Evolutionary conservation across 805 yeast species (phyloP).

Genomic region (Cyberlindnera suaveolens): DNA sequence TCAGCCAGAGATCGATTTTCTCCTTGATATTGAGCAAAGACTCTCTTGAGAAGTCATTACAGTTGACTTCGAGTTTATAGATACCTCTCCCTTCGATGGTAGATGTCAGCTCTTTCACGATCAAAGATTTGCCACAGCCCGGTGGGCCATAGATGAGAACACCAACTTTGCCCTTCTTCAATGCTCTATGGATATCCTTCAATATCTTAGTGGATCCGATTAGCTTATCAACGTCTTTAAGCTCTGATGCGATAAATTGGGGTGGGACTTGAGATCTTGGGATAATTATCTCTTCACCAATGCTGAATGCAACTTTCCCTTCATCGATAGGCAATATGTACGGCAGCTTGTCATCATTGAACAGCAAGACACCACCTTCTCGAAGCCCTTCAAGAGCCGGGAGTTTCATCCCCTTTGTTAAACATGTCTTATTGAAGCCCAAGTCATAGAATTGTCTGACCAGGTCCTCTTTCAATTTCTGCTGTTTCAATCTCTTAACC

Average conservation of each 20-base stretch:
- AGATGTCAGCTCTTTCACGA: slow-evolving; percentile 37
- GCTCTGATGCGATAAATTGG: neutral
- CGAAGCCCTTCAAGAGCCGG: slow-evolving; percentile 49
- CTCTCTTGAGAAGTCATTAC: slow-evolving; percentile 55
- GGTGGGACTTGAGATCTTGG: slow-evolving; percentile 18
- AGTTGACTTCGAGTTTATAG: slow-evolving; percentile 42
- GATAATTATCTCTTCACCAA: slow-evolving; percentile 39
- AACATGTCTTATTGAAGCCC: slow-evolving; percentile 25
- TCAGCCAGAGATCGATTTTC: slow-evolving; percentile 38
- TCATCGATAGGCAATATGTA: slow-evolving; percentile 37
- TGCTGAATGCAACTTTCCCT: slow-evolving; percentile 34
- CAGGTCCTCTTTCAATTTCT: slow-evolving; percentile 19
- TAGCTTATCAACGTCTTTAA: slow-evolving; percentile 21
- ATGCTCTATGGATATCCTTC: slow-evolving; percentile 31
- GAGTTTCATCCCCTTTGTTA: slow-evolving; percentile 46
- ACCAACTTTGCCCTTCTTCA: slow-evolving; percentile 45
- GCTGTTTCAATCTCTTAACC: slow-evolving; percentile 14
- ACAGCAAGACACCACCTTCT: slow-evolving; percentile 52
- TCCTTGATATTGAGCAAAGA: slow-evolving; percentile 40
- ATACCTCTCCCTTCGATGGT: slow-evolving; percentile 34
- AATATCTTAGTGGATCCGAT: slow-evolving; percentile 54
- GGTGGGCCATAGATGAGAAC: slow-evolving; percentile 63
- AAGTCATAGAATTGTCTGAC: slow-evolving; percentile 13
- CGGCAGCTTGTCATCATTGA: slow-evolving; percentile 31
- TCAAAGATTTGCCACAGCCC: slow-evolving; percentile 76